Evolutionary conservation across 164 flowering plant genomes (phyloP).

Genomic region (Tetrastigma voinierianum): DNA sequence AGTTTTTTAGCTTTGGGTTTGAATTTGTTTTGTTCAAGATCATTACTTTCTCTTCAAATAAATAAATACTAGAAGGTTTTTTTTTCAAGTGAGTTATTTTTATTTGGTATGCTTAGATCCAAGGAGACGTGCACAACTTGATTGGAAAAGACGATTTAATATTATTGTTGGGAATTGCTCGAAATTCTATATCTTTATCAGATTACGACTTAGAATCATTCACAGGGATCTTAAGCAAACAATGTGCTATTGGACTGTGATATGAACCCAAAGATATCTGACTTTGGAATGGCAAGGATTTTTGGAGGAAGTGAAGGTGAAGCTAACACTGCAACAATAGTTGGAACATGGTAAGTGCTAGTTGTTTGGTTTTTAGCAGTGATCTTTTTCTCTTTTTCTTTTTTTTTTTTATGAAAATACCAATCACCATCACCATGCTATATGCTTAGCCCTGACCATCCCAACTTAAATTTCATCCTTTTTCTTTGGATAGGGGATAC

Average conservation of each 20-base stretch:
- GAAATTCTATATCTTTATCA: slow-evolving; percentile 37
- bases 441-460: too few species aligned
- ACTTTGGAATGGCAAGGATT: slow-evolving; percentile 51
- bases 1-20: neutral
- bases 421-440: too few species aligned
- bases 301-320: slow-evolving; percentile 27
- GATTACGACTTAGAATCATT: slow-evolving; percentile 35
- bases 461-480: neutral
- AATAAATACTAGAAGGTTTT: neutral
- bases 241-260: slow-evolving; percentile 27
- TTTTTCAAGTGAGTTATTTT: neutral
- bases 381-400: too few species aligned
- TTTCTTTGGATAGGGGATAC: slow-evolving; percentile 18
- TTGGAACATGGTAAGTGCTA: slow-evolving; percentile 41
- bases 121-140: slow-evolving; percentile 13
- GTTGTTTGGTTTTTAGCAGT: too few species aligned
- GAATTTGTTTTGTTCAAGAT: too few species aligned
- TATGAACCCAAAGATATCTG: slow-evolving; percentile 42
- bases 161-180: slow-evolving; percentile 37
- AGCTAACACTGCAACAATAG: slow-evolving; percentile 30
- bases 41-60: too few species aligned
- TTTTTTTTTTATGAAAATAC: neutral
- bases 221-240: slow-evolving; percentile 37
- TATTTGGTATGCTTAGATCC: slow-evolving; percentile 9
- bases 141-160: slow-evolving; percentile 27